Base-by-base conservation (phyloP, 2,329 filamentous ascomycete species). In the Drechslera avenae region DNA sequence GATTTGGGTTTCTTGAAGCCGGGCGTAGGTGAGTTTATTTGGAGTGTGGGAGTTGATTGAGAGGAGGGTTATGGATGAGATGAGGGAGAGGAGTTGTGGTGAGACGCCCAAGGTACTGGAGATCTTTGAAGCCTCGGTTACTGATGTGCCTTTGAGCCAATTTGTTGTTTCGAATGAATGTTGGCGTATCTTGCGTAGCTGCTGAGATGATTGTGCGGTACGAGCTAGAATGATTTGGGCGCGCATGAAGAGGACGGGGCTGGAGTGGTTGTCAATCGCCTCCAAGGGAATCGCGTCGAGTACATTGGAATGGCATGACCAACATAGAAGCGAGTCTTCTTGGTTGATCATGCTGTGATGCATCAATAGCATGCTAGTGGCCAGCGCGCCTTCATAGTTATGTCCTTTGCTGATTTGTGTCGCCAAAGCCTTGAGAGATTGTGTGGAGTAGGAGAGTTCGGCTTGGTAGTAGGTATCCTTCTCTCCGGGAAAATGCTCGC, bases 361-460 rank as follows among this genome's bases (percentile, higher is more conserved):
- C 64, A 71, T 66, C 2, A 71, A 54, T 21, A 71, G 53, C 68
- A 71, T 71, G 42, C 67, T 67, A 4, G 68, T 71, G 3, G 64
- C 60, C 14, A 70, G 59, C 8, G 65, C 65, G 16, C 65, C 67
- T n/a, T 66, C 61, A 32, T 63, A 68, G 30, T 64, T 47, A 4
- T 64, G 56, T n/a, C 64, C 59, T 9, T 56, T 62, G 26, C 54
- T 61, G 32, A 71, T 69, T 21, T 71, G 68, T 16, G 54, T 49
- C 14, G 66, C 56, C 4, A 71, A 41, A 5, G 65, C 53, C 39
- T 70, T 63, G 1, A 70, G 47, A 7, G 68, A 67, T 51, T 70
- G 64, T 1, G 66, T 66, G 1, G 65, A 70, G 54, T 71, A 71
- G 53, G 64, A 69, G 5, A 71, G 54, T 39, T 71, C 67, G 5